Base-by-base conservation (phyloP, 176 grass and related monocot species). In the Oryza longistaminata region DNA sequence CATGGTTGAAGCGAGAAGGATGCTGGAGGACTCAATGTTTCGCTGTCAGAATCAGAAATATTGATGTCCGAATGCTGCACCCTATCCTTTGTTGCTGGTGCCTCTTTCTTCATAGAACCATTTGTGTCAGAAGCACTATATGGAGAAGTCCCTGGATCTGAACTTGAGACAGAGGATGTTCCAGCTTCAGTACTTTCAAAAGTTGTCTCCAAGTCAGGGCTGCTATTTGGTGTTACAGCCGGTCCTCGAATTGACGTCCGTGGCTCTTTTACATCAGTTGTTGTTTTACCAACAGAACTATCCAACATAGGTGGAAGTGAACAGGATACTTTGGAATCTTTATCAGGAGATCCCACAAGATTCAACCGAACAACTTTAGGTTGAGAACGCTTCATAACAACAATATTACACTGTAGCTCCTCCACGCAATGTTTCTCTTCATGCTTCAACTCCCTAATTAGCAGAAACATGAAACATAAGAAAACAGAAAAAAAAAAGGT, bases 311-410 rank as follows among this genome's bases (percentile, higher is more conserved):
- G 67, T 68, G 81, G 64, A 68, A 80, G 58, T 80, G 85, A 61
- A 78, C 73, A 80, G 44, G 73, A 49, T 66, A 60, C 31, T 78
- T 89, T 89, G 13, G 86, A 55, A 68, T 85, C 88, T 87, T 93
- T 95, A 46, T 96, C 97, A 29, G 88, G 86, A 86, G 97, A 99
- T 75, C 93, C 92, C 40, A 96, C 74, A 50, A 99, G 88, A 90
- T 99, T 99, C 82, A 99, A 77, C n/a, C 97, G 90, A 55, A 99
- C 86, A 88, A 99, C 97, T 92, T 99, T 96, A 35, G 97, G 93
- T 79, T 96, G 93, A 29, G 92, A 96, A 21, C 90, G 91, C 87
- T 99, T 99, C 97, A 99, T 99, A 62, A 96, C 91, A 50, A 96
- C 97, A 60, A 99, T 99, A 76, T 99, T 99, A 76, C 97, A 99